A percentile compares a stretch with the other conserved stretches of the same genome.
Evolutionary conservation across 257 asterid genomes (phyloP).

Genomic region (Avicennia marina): DNA sequence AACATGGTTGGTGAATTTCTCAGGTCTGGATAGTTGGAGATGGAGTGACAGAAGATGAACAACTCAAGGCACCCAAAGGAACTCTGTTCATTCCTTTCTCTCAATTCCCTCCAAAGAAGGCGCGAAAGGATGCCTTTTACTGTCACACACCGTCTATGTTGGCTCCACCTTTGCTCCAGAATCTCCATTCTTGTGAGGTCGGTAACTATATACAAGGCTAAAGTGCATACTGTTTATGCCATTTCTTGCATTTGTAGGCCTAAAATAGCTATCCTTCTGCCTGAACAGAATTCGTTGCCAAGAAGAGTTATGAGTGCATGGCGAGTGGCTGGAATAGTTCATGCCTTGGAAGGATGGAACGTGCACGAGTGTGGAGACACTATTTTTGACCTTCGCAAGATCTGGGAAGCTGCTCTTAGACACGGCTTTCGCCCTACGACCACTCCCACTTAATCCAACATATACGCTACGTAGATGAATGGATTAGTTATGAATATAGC

Average conservation of each 20-base stretch:
- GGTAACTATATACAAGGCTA: not conserved
- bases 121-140: slow-evolving; percentile 47
- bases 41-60: slow-evolving; percentile 52
- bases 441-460: no score
- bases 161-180: slow-evolving; percentile 56
- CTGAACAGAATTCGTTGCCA: slow-evolving; percentile 76
- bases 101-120: slow-evolving; percentile 58
- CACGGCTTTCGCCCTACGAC: slow-evolving; percentile 63
- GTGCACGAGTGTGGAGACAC: slow-evolving; percentile 64
- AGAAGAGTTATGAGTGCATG: slow-evolving; percentile 70
- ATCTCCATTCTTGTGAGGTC: slow-evolving; percentile 82
- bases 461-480: no score
- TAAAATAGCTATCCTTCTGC: not conserved
- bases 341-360: slow-evolving; percentile 64
- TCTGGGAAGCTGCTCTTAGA: slow-evolving; percentile 58
- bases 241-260: not conserved
- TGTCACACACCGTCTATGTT: slow-evolving; percentile 65
- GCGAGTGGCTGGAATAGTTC: slow-evolving; percentile 75
- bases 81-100: slow-evolving; percentile 65
- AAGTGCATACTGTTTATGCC: not conserved
- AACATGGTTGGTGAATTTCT: not conserved
- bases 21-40: slow-evolving; percentile 87
- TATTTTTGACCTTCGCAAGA: slow-evolving; percentile 31
- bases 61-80: slow-evolving; percentile 56
- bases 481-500: no score